A percentile compares a stretch with the other conserved stretches of the same genome.
Conservation (phyloP, 805 yeast genomes). For the Kurtzmaniella fragi region DNA sequence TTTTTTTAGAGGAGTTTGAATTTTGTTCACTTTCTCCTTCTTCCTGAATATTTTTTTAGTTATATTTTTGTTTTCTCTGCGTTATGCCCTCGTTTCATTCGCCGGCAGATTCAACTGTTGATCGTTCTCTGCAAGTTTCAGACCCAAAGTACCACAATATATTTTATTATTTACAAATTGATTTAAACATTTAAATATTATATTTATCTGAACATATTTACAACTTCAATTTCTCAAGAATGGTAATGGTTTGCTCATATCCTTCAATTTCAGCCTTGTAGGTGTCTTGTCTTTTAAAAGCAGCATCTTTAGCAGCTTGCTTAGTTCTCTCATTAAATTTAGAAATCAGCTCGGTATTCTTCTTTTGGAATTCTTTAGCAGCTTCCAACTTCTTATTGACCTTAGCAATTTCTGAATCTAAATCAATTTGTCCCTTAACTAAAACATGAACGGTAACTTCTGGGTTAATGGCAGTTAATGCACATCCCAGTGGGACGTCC, state of each 20-base stretch:
- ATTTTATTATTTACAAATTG: no score
- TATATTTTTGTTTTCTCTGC: no score
- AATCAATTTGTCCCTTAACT: constrained; percentile 91
- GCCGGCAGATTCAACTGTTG: no score
- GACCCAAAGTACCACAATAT: no score
- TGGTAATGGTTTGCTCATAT: constrained; percentile 76
- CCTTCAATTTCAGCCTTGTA: constrained; percentile 86
- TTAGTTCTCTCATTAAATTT: constrained; percentile 88
- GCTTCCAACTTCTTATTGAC: constrained; percentile 71
- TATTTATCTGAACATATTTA: constrained; percentile 8
- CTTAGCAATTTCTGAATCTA: constrained; percentile 85
- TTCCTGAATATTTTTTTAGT: no score
- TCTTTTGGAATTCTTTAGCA: constrained; percentile 52
- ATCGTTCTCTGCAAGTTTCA: no score
- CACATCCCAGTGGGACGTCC: constrained; percentile 86
- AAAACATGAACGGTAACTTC: constrained; percentile 81
- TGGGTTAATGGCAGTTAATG: constrained; percentile 74
- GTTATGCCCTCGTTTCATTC: no score
- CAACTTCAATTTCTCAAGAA: constrained; percentile 72
- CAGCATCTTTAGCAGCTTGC: constrained; percentile 73
- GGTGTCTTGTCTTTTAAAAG: constrained; percentile 61
- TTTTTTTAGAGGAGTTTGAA: no score
- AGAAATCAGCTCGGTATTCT: constrained; percentile 66
- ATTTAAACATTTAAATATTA: no score
- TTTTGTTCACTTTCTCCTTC: no score